Evolutionary conservation across 495 filamentous ascomycete species (phyloP).

Genomic region (Hypoxylon perforatum): DNA sequence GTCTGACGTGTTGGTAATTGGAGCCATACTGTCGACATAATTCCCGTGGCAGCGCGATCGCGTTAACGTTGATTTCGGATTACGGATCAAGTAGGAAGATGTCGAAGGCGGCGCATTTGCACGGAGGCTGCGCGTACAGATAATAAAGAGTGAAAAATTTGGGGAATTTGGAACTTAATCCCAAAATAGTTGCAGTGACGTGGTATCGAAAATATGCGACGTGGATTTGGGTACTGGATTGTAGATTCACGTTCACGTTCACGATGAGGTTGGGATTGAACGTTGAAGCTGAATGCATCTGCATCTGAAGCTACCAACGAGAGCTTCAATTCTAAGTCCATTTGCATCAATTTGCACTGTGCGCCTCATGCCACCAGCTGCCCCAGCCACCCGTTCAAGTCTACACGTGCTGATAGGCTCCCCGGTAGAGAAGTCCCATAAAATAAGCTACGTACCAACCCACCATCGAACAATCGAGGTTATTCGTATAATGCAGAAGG

Average conservation of each 20-base stretch:
- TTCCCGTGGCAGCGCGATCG: conserved; percentile 23
- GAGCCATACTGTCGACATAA: conserved; percentile 43
- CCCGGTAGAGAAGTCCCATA: no score
- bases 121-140: background rate
- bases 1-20: conserved; percentile 24
- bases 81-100: conserved; percentile 24
- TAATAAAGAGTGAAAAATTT: background rate
- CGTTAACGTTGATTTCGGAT: conserved; percentile 23
- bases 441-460: no score
- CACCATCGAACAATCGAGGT: no score
- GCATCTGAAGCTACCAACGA: background rate
- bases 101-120: conserved; percentile 27
- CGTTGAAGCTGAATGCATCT: background rate
- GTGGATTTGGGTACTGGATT: background rate
- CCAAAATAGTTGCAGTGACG: background rate
- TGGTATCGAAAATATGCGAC: background rate
- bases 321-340: background rate
- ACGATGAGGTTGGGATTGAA: background rate
- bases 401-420: no score
- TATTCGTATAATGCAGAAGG: no score
- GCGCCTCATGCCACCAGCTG: background rate
- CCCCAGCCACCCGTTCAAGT: background rate
- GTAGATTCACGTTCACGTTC: background rate
- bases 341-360: background rate
- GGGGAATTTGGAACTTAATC: background rate